Base-by-base conservation (phyloP, 2,329 filamentous ascomycete genomes). In the Capronia epimyces region DNA sequence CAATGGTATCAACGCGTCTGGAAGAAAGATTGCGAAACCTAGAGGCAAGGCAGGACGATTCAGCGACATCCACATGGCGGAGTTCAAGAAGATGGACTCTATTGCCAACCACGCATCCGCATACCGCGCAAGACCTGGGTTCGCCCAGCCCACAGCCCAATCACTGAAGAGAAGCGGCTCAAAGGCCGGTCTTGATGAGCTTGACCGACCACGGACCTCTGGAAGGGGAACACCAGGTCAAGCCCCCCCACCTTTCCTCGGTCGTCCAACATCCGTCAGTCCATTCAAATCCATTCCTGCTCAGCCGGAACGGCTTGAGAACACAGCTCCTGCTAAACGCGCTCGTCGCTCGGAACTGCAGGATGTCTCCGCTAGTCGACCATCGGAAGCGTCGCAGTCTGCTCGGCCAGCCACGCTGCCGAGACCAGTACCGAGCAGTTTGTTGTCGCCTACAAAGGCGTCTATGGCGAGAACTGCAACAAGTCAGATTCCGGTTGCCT, bases 31-130 rank as follows among this genome's bases (percentile, higher is more conserved):
- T 63, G 90, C 86, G 5, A 81, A 82, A 59, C 82, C 90, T 10
- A 94, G 84, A 71, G 83, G 87, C 60, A 90, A 84, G 66, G 78
- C 81, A 44, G 75, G 83, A 43, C 84, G 91, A 40, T 97, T 84
- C 71, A 95, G 88, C 65, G 84, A 89, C 56, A 83, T 81, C 31
- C 91, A 97, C 66, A 86, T 87, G 80, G 82, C 84, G 43, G 81
- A 91, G 64, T 96, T 97, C 72, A 88, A 88, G 71, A 97, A 95
- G 75, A 96, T 97, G 91, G 89, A 95, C 66, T 96, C 90, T 1
- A 96, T 97, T 64, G 87, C 82, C 37, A 84, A 84, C 56, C 90
- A 96, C 66, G 77, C 89, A 7, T 95, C 90, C 9, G 80, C 84
- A 13, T 93, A 76, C 71, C 60, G 81, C 73, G 65, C 69, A 68